These are phyloP conservation scores for Fagopyrum homotropicum DNA, from an alignment of 148 eudicot genomes.

Conservation along the genomic window DNA sequence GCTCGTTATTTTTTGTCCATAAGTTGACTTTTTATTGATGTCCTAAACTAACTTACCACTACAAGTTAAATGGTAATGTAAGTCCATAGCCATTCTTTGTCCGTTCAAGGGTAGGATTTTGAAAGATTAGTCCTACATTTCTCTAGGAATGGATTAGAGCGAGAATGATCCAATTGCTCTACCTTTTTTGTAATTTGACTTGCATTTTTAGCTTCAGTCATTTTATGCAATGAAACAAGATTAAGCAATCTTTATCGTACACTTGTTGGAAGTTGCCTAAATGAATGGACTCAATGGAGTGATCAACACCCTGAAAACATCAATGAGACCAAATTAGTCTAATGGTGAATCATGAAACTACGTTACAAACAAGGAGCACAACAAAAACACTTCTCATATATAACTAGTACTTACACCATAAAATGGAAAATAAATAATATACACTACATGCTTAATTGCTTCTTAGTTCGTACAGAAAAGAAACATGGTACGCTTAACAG, in stretches of 20 bases:
- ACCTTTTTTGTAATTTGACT: conserved; percentile 5
- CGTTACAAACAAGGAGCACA: not conserved
- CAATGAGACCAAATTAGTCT: not conserved
- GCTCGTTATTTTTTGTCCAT: not conserved
- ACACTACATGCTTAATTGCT: not conserved
- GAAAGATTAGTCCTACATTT: not conserved
- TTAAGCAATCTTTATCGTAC: not conserved
- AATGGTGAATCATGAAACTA: not conserved
- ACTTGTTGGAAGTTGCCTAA: not conserved
- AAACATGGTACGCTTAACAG: not conserved
- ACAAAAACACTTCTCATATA: not conserved
- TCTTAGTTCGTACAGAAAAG: not conserved
- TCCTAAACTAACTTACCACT: not conserved
- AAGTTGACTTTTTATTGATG: not conserved
- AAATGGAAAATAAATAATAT: not conserved
- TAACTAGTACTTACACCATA: not conserved
- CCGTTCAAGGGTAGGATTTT: not conserved
- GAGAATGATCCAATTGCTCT: not conserved
- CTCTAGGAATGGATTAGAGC: not conserved
- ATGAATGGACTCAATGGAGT: not conserved
- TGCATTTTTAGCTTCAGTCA: not conserved
- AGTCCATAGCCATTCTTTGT: not conserved
- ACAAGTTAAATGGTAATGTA: not conserved
- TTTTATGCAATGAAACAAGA: not conserved
- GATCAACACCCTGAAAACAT: conserved; percentile 1